These are phyloP conservation scores for Jimgerdemannia flammicorona DNA, from an alignment of 192 early-diverging fungal genomes.

Conservation along the genomic window DNA sequence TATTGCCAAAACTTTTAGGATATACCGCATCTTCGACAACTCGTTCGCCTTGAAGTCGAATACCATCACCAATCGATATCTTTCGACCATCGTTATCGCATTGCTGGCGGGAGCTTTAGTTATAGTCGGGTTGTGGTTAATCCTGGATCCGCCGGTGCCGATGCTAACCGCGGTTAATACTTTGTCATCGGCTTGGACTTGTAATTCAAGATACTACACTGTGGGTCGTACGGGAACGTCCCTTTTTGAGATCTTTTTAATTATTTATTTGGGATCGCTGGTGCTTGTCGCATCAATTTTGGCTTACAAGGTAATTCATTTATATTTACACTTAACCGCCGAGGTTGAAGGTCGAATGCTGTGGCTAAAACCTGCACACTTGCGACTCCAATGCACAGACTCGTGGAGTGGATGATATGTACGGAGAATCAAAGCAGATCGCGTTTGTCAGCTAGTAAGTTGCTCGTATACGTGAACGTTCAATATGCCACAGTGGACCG, in stretches of 20 bases:
- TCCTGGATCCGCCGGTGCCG: neutral
- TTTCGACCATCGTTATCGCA: neutral
- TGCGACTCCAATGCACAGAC: neutral
- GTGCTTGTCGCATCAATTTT: conserved; percentile 40
- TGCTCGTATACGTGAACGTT: too few relatives aligned
- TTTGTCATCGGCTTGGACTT: neutral
- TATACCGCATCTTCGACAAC: conserved; percentile 53
- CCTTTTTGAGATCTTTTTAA: neutral
- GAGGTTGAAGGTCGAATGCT: too few relatives aligned
- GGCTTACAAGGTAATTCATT: conserved; percentile 32
- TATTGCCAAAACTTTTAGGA: conserved; percentile 50
- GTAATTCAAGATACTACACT: neutral
- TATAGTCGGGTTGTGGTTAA: neutral
- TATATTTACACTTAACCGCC: too few relatives aligned
- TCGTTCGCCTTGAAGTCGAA: conserved; percentile 33
- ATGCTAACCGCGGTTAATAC: neutral
- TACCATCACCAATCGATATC: neutral
- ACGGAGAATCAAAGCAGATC: neutral
- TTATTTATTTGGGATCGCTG: conserved; percentile 27
- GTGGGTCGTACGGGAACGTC: neutral
- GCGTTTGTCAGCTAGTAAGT: neutral
- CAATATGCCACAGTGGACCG: too few relatives aligned
- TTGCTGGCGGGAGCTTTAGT: neutral
- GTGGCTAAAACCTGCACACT: neutral
- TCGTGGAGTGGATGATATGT: neutral